These are phyloP conservation scores for Fusarium sp. DNA, from an alignment of 2,329 filamentous ascomycete species.

Conservation along the genomic window DNA sequence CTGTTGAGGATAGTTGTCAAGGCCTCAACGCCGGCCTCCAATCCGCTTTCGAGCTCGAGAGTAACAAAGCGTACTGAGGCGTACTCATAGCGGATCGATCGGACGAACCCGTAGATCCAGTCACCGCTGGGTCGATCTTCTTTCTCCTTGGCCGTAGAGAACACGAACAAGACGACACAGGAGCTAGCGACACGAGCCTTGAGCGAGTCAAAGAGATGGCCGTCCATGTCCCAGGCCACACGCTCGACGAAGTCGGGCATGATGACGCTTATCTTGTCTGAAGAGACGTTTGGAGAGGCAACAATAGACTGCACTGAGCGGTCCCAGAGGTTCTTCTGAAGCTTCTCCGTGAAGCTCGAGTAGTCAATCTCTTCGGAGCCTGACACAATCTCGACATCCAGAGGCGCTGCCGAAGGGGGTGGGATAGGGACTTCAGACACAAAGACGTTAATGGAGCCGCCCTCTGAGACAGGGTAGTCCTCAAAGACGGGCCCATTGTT, in stretches of 20 bases:
- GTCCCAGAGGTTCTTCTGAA: background rate
- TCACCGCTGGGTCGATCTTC: background rate
- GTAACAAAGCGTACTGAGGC: background rate
- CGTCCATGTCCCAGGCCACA: constrained; percentile 3
- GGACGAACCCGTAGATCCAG: background rate
- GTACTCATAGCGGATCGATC: background rate
- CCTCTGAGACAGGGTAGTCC: constrained; percentile 1
- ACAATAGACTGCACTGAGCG: background rate
- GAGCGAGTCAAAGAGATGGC: constrained; percentile 4
- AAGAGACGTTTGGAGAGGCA: background rate
- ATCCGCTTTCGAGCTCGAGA: background rate
- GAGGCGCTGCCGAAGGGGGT: background rate
- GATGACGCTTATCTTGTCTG: constrained; percentile 3
- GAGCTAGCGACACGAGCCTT: constrained; percentile 2
- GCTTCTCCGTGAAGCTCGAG: background rate
- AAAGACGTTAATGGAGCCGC: constrained; percentile 5
- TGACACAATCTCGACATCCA: background rate
- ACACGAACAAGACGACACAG: background rate
- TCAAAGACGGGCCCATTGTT: background rate
- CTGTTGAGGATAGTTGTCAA: background rate
- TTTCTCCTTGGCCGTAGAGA: background rate
- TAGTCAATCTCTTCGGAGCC: background rate
- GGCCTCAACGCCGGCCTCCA: background rate
- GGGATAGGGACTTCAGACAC: background rate
- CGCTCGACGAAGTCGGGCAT: constrained; percentile 1